Evolutionary conservation across 2,329 filamentous ascomycete genomes (phyloP).

Genomic region (Aspergillus hortae): DNA sequence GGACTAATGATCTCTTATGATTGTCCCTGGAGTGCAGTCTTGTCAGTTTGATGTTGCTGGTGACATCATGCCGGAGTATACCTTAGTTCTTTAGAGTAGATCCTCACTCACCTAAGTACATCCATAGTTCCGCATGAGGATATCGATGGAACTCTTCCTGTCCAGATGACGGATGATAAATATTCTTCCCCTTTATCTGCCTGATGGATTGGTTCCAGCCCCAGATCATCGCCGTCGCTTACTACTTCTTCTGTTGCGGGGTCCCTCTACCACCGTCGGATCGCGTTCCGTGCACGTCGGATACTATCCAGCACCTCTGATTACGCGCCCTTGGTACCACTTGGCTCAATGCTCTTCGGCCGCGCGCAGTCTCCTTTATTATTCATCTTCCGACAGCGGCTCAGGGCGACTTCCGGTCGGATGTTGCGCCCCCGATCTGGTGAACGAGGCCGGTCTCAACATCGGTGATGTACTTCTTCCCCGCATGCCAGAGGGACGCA

Average conservation of each 20-base stretch:
- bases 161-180: not conserved
- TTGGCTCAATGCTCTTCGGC: not conserved
- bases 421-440: not conserved
- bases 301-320: not conserved
- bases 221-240: not conserved
- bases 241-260: not conserved
- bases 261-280: not conserved
- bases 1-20: no score
- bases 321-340: no score
- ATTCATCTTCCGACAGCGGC: not conserved
- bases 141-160: no score
- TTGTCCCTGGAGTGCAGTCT: no score
- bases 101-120: no score
- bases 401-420: not conserved
- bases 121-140: no score
- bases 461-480: not conserved
- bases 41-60: no score
- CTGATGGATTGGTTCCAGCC: not conserved
- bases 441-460: not conserved
- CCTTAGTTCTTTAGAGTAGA: no score
- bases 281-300: constrained; percentile 2
- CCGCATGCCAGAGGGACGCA: not conserved
- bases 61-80: no score
- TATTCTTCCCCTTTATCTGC: not conserved
- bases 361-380: no score